Conservation (phyloP, 345 rosid species). For the Eucalyptus sp. region DNA sequence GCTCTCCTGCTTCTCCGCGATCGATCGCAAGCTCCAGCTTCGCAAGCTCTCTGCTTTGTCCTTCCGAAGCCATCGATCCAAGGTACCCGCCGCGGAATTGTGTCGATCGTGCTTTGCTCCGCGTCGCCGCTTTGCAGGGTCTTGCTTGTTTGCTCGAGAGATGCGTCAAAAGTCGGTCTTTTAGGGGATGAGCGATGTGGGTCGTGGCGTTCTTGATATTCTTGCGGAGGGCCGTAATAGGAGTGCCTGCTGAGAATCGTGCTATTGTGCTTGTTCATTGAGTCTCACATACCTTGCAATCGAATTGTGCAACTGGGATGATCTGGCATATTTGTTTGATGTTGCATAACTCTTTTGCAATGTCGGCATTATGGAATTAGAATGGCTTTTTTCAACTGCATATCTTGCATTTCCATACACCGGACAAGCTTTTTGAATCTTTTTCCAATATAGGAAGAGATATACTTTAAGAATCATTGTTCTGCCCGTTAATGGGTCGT, state of each 20-base stretch:
- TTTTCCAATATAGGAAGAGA: background rate
- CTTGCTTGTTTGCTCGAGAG: background rate
- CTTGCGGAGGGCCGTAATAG: background rate
- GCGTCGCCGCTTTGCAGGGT: background rate
- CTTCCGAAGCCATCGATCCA: conserved; percentile 13
- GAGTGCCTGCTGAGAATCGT: background rate
- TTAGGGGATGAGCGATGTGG: background rate
- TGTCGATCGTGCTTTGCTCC: background rate
- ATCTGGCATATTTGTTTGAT: background rate
- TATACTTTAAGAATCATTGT: background rate
- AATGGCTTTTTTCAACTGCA: background rate
- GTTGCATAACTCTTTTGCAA: background rate
- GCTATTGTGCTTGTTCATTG: background rate
- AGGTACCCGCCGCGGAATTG: conserved; percentile 18
- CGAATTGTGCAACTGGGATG: background rate
- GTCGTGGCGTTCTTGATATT: background rate
- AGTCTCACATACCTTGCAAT: background rate
- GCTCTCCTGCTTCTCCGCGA: conserved; percentile 48
- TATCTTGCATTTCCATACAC: background rate
- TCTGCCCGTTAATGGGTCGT: background rate
- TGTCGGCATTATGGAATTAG: background rate
- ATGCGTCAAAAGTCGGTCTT: background rate
- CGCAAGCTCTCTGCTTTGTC: conserved; percentile 13
- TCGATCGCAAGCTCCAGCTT: conserved; percentile 33
- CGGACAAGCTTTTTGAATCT: background rate